Evolutionary conservation across 169 alveolate genomes (phyloP), one percentile per base, ranked within the genome.

Genomic region (Eimeria praecox): DNA sequence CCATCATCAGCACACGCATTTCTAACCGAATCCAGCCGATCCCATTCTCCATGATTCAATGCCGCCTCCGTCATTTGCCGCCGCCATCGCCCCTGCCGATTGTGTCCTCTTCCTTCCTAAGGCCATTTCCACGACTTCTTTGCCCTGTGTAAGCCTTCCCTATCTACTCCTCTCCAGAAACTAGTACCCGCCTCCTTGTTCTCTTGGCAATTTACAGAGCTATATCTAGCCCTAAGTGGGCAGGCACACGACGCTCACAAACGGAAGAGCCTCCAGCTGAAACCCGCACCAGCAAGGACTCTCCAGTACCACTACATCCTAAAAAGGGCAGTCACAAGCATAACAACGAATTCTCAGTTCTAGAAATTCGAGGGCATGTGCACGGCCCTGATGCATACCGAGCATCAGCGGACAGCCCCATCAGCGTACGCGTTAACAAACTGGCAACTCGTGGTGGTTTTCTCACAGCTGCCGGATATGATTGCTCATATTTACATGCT

Each of bases 11-110:
- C 20, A 40, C 16, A 3, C 35, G 35, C 62, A 38, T 40, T 78
- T 78, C 88, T 78, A 10, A 78, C 88, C 88, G 30, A 78, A 78
- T 24, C 88, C 88, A 27, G 88, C 88, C 14, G 62, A 78, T 78
- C 88, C 88, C 40, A n/a, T 78, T 46, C 88, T 40, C 88, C 88
- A 78, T 10, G 88, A 40, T 9, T 78, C 88, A 46, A 78, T 27
- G 33, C 82, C 33, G 82, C 18, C 38, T 3, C 49, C 52, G 33
- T 71, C 82, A 35, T 38, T 38, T 78, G 66, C 88, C 35, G 88
- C 42, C 38, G 49, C 27, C 42, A 3, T 59, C 38, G 62, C 64
- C 27, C 62, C 86, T 20, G 62, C 66, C 64, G 88, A 12, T 42
- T 78, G 66, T 46, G 62, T 30, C 88, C 49, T 24, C 62, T 78